Evolutionary conservation across 306 rosid species (phyloP).

Genomic region (Cotoneaster glaucophyllus): DNA sequence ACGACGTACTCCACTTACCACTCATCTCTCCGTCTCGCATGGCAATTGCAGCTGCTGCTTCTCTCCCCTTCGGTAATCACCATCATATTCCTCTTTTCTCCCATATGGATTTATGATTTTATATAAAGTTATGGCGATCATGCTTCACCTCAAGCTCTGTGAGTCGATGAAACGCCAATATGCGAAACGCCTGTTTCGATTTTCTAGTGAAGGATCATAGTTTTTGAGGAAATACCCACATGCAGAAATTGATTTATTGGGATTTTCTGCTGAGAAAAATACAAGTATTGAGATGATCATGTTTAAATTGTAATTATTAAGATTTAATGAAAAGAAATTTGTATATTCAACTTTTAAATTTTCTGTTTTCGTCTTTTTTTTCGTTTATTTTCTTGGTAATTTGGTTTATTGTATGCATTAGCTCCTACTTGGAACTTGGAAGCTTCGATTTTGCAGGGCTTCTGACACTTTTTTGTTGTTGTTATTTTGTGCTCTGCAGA

Average conservation of each 20-base stretch:
- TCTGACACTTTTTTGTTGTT: constrained; percentile 5
- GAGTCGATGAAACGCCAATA: background rate
- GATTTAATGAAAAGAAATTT: background rate
- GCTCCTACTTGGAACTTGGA: background rate
- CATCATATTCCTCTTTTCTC: background rate
- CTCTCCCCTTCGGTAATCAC: background rate
- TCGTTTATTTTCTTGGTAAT: background rate
- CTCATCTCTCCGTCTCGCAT: background rate
- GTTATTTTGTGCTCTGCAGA: constrained; percentile 45
- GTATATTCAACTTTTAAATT: background rate
- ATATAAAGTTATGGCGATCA: background rate
- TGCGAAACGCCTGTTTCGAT: constrained; percentile 13
- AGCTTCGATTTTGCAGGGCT: background rate
- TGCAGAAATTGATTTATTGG: background rate
- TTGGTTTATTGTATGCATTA: background rate
- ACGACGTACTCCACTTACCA: background rate
- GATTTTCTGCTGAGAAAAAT: background rate
- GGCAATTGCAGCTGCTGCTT: background rate
- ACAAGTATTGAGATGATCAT: background rate
- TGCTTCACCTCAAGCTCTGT: background rate
- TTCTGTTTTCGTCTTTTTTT: background rate
- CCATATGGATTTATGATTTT: background rate
- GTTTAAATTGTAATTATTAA: background rate
- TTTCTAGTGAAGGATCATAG: background rate
- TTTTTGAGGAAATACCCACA: background rate